Conservation (phyloP, 1,284 basidiomycete genomes). For the Sporisorium graminicola region DNA sequence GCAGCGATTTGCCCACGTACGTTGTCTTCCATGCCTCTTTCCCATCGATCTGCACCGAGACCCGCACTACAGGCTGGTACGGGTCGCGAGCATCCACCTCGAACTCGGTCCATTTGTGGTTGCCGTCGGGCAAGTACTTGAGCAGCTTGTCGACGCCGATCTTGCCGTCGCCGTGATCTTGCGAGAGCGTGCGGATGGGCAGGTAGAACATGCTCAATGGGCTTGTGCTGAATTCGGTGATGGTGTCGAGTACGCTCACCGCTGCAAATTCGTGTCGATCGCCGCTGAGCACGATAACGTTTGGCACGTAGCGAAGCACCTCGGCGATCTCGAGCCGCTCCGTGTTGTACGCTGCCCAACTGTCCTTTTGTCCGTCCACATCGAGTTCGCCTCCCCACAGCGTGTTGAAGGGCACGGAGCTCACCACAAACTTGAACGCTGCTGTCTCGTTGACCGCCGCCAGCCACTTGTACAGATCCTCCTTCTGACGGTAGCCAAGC, state of each 20-base stretch:
- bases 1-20: slow-evolving; percentile 65
- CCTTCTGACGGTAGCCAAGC: slow-evolving; percentile 79
- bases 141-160: slow-evolving; percentile 77
- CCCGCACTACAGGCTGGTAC: slow-evolving; percentile 73
- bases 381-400: slow-evolving; percentile 76
- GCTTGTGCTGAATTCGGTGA: slow-evolving; percentile 76
- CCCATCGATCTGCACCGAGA: slow-evolving; percentile 76
- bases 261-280: slow-evolving; percentile 86
- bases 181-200: slow-evolving; percentile 66
- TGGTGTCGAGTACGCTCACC: slow-evolving; percentile 68
- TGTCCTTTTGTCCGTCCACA: slow-evolving; percentile 76
- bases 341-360: slow-evolving; percentile 78
- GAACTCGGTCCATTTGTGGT: slow-evolving; percentile 75
- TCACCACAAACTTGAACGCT: slow-evolving; percentile 84
- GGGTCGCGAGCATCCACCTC: slow-evolving; percentile 79
- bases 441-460: slow-evolving; percentile 79
- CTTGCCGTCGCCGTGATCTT: slow-evolving; percentile 70
- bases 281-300: slow-evolving; percentile 75
- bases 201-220: slow-evolving; percentile 75
- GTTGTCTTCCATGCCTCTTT: slow-evolving; percentile 74
- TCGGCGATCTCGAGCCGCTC: slow-evolving; percentile 73
- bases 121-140: slow-evolving; percentile 73
- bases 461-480: slow-evolving; percentile 77
- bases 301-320: slow-evolving; percentile 75
- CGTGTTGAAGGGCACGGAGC: slow-evolving; percentile 82